Percentiles rank a stretch among this genome's conserved stretches.
phyloP scores from a whole-genome alignment of 2,329 filamentous ascomycete species.

The Exophiala sp. region DNA sequence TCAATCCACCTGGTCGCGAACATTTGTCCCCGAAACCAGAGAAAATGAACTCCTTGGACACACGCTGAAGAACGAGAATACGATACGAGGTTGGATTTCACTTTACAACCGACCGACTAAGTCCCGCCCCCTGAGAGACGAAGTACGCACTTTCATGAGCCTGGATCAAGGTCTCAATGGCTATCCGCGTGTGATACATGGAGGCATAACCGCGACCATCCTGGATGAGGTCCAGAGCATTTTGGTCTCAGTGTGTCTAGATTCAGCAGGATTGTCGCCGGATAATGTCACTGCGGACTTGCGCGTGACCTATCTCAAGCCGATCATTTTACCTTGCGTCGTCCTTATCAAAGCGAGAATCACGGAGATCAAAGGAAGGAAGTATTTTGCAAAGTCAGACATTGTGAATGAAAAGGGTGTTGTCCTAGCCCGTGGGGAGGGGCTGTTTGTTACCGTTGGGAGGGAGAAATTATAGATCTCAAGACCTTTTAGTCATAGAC shows the following conservation, averaged over 20 bases:
- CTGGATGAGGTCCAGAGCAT: slow-evolving; percentile 20
- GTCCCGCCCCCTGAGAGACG: slow-evolving; percentile 1
- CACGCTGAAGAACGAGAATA: slow-evolving; percentile 10
- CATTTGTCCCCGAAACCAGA: neutral
- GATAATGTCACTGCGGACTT: slow-evolving; percentile 18
- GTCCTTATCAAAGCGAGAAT: slow-evolving; percentile 11
- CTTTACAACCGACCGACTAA: slow-evolving; percentile 4
- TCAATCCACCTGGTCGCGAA: slow-evolving; percentile 2
- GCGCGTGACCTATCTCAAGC: slow-evolving; percentile 8
- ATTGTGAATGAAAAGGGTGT: slow-evolving; percentile 7
- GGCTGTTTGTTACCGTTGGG: slow-evolving; percentile 9
- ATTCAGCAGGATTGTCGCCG: neutral
- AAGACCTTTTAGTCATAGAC: no score
- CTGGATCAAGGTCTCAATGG: slow-evolving; percentile 15
- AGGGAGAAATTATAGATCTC: neutral
- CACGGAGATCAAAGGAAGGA: slow-evolving; percentile 7
- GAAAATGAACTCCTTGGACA: slow-evolving; percentile 8
- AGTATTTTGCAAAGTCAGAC: slow-evolving; percentile 13
- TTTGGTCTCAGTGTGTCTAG: slow-evolving; percentile 6
- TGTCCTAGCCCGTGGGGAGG: slow-evolving; percentile 10
- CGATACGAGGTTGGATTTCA: slow-evolving; percentile 11
- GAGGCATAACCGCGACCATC: slow-evolving; percentile 14
- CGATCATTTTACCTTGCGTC: slow-evolving; percentile 11
- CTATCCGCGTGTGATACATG: slow-evolving; percentile 14
- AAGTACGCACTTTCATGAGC: slow-evolving; percentile 9